A percentile compares a stretch with the other conserved stretches of the same genome.
Conservation (phyloP, 768 basidiomycete species). For the Tremella fuciformis region DNA sequence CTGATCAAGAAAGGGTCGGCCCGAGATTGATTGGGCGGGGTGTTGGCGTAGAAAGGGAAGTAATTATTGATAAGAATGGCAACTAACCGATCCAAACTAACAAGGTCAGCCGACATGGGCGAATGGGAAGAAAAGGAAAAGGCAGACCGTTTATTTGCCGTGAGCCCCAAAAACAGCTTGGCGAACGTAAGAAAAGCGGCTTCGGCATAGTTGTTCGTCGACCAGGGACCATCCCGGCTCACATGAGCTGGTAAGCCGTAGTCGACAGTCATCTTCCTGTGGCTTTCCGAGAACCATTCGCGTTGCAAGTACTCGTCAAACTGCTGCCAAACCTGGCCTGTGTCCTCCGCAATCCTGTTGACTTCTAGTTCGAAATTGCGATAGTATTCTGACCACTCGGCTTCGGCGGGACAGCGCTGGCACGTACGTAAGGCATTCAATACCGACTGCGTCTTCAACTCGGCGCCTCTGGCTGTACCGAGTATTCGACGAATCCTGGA, state of each 20-base stretch:
- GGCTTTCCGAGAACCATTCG: slow-evolving; percentile 9
- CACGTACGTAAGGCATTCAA: slow-evolving; percentile 3
- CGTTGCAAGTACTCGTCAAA: neutral
- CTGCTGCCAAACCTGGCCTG: neutral
- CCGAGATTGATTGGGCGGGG: neutral
- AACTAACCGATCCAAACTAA: slow-evolving; percentile 13
- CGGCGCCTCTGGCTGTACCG: neutral
- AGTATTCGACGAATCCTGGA: neutral
- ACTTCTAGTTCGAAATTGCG: neutral
- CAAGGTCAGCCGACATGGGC: neutral
- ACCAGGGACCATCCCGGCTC: slow-evolving; percentile 16
- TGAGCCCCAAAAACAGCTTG: slow-evolving; percentile 4
- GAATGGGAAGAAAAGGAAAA: neutral
- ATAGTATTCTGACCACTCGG: slow-evolving; percentile 8
- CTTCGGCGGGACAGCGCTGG: slow-evolving; percentile 7
- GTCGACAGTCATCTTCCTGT: slow-evolving; percentile 2
- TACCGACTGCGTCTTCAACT: neutral
- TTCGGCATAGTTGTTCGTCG: slow-evolving; percentile 14
- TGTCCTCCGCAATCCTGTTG: neutral
- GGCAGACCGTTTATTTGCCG: slow-evolving; percentile 11
- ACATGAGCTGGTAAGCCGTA: slow-evolving; percentile 8
- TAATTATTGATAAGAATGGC: slow-evolving; percentile 5
- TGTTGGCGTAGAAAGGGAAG: slow-evolving; percentile 15
- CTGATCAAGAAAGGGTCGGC: neutral
- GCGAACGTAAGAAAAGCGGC: slow-evolving; percentile 9